These are phyloP conservation scores for Cyberlindnera euphorbiiphila DNA, from an alignment of 805 yeast species.

Conservation along the genomic window DNA sequence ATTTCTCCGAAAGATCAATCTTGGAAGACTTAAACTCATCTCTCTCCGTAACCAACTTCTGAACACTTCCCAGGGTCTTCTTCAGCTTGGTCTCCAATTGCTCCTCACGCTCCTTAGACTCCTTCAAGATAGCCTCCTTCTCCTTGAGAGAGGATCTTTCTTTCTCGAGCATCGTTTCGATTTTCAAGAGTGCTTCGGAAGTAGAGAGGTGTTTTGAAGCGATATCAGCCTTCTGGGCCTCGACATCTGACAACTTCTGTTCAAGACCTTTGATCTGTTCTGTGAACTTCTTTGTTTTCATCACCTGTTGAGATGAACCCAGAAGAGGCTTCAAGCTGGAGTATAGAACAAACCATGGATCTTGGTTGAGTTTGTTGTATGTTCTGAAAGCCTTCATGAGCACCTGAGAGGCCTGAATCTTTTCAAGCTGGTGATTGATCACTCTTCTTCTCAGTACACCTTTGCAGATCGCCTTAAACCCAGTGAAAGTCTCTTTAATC, in stretches of 20 bases:
- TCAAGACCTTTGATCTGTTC: slow-evolving; percentile 54
- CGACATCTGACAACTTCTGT: slow-evolving; percentile 37
- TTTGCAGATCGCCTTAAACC: slow-evolving; percentile 60
- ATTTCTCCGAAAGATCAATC: slow-evolving; percentile 26
- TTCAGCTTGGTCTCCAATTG: slow-evolving; percentile 27
- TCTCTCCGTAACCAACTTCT: slow-evolving; percentile 24
- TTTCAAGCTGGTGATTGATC: slow-evolving; percentile 46
- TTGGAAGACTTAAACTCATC: slow-evolving; percentile 28
- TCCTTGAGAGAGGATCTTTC: slow-evolving; percentile 42
- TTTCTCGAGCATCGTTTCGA: slow-evolving; percentile 33
- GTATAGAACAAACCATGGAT: slow-evolving; percentile 79
- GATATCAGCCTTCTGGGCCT: slow-evolving; percentile 29
- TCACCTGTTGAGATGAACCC: slow-evolving; percentile 55
- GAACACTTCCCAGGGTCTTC: slow-evolving; percentile 25
- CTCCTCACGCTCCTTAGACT: slow-evolving; percentile 39
- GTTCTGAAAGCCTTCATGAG: slow-evolving; percentile 57
- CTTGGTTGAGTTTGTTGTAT: slow-evolving; percentile 44
- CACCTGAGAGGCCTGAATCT: slow-evolving; percentile 66
- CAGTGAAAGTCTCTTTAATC: slow-evolving; percentile 50
- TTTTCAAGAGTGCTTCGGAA: slow-evolving; percentile 28
- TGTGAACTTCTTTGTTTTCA: slow-evolving; percentile 53
- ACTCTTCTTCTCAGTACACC: slow-evolving; percentile 57
- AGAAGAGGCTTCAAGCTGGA: slow-evolving; percentile 72
- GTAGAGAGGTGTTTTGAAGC: slow-evolving; percentile 28
- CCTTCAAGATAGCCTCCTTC: slow-evolving; percentile 43